These are phyloP conservation scores for Candida qinlingensis DNA, from an alignment of 805 yeast species.

Conservation along the genomic window DNA sequence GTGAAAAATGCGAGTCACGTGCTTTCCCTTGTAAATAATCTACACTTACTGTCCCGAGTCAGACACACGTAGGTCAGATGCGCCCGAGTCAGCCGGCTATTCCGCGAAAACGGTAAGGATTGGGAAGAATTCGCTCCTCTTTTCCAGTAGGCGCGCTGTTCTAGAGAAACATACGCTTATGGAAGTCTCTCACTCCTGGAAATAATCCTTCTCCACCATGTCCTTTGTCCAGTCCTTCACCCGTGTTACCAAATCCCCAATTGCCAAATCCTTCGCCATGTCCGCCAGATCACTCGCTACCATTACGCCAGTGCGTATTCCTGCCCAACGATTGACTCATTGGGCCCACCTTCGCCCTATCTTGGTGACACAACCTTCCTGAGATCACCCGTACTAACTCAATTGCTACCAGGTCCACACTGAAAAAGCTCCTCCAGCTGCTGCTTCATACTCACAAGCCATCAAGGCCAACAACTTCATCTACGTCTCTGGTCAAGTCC, in stretches of 20 bases:
- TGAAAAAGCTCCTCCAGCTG: constrained; percentile 88
- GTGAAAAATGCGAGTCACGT: too few relatives aligned
- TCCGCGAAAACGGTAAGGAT: too few relatives aligned
- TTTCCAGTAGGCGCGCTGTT: too few relatives aligned
- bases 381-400: constrained; percentile 16
- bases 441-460: constrained; percentile 96
- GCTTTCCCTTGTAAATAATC: neutral
- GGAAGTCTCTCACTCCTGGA: neutral
- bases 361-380: neutral
- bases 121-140: too few relatives aligned
- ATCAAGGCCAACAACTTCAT: constrained; percentile 83
- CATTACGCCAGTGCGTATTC: constrained; percentile 30
- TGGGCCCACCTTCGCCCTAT: neutral
- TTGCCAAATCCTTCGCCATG: constrained; percentile 15
- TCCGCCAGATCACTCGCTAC: constrained; percentile 28
- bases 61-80: neutral
- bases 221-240: constrained; percentile 21
- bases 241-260: constrained; percentile 20
- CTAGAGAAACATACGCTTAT: too few relatives aligned
- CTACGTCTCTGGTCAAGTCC: constrained; percentile 94
- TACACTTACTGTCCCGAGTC: neutral
- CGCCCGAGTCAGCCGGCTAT: neutral
- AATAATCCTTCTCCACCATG: constrained; percentile 8
- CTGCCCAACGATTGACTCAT: neutral
- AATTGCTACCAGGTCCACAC: constrained; percentile 48